A percentile compares a stretch with the other conserved stretches of the same genome.
These are phyloP conservation scores for Leonotis leonurus DNA, from an alignment of 257 asterid genomes.

Conservation along the genomic window DNA sequence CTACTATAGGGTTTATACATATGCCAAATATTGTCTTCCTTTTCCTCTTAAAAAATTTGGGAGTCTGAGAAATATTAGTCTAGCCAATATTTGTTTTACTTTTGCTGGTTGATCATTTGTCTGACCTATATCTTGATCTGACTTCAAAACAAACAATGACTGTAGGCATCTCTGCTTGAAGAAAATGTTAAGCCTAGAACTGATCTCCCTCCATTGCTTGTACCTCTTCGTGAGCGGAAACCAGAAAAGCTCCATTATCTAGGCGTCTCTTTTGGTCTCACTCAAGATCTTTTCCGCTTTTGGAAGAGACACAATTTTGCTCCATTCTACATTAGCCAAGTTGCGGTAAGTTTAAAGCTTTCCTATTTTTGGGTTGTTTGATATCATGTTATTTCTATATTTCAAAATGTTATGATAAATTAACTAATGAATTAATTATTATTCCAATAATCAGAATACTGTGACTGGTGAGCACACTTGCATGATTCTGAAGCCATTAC, in stretches of 20 bases:
- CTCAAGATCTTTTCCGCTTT: slow-evolving; percentile 78
- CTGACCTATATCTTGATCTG: background rate
- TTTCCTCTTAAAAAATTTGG: background rate
- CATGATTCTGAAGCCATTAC: slow-evolving; percentile 79
- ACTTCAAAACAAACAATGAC: background rate
- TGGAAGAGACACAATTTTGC: slow-evolving; percentile 91
- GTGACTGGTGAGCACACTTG: slow-evolving; percentile 91
- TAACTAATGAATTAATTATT: slow-evolving; percentile 12
- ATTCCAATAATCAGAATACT: slow-evolving; percentile 40
- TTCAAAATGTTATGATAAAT: background rate
- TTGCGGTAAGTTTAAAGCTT: slow-evolving; percentile 45
- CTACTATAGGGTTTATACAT: background rate
- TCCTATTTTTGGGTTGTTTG: background rate
- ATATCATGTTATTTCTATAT: slow-evolving; percentile 3
- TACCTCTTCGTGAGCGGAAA: slow-evolving; percentile 70
- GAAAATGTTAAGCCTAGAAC: slow-evolving; percentile 71
- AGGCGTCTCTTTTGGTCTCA: slow-evolving; percentile 94
- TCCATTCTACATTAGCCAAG: slow-evolving; percentile 74
- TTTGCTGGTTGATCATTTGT: background rate
- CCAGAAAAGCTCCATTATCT: slow-evolving; percentile 90
- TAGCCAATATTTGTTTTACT: background rate
- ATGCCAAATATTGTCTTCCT: background rate
- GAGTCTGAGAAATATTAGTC: background rate
- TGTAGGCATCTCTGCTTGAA: slow-evolving; percentile 77
- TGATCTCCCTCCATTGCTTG: slow-evolving; percentile 84